A percentile compares a stretch with the other conserved stretches of the same genome.
Conservation (phyloP, 163 green algal genomes). For the Volvox carteri region DNA sequence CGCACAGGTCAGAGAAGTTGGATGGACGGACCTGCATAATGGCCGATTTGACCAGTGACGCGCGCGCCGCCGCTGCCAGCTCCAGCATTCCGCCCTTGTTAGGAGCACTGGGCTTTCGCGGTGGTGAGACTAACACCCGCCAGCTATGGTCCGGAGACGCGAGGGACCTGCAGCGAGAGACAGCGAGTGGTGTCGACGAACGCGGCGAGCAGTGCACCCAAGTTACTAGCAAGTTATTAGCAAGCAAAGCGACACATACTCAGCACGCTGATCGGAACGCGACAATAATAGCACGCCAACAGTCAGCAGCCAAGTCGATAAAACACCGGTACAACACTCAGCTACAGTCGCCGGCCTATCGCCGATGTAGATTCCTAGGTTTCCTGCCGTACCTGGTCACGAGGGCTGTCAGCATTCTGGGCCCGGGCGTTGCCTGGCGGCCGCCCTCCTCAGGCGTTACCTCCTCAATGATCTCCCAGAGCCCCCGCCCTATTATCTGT, state of each 20-base stretch:
- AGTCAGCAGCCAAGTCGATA: no score
- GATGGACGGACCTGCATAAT: conserved; percentile 17
- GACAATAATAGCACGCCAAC: no score
- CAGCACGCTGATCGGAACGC: no score
- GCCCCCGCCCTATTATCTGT: conserved; percentile 3
- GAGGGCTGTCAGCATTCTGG: not conserved
- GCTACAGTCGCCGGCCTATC: no score
- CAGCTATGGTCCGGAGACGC: not conserved
- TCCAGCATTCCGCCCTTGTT: not conserved
- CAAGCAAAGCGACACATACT: no score
- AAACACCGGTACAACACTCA: no score
- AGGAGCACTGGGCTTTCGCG: not conserved
- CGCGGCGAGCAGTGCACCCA: no score
- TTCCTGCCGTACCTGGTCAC: not conserved
- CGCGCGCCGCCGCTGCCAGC: not conserved
- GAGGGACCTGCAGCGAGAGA: not conserved
- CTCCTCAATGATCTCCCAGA: conserved; percentile 41
- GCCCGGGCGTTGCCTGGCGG: not conserved
- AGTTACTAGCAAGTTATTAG: no score
- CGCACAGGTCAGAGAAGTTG: no score
- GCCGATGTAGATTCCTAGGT: no score
- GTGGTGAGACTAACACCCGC: not conserved
- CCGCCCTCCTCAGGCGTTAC: not conserved
- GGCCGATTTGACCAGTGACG: not conserved
- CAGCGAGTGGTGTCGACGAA: no score